Evolutionary conservation across 2,329 filamentous ascomycete species (phyloP), one percentile per base, ranked within the genome.

Genomic region (Cordyceps cicadae): DNA sequence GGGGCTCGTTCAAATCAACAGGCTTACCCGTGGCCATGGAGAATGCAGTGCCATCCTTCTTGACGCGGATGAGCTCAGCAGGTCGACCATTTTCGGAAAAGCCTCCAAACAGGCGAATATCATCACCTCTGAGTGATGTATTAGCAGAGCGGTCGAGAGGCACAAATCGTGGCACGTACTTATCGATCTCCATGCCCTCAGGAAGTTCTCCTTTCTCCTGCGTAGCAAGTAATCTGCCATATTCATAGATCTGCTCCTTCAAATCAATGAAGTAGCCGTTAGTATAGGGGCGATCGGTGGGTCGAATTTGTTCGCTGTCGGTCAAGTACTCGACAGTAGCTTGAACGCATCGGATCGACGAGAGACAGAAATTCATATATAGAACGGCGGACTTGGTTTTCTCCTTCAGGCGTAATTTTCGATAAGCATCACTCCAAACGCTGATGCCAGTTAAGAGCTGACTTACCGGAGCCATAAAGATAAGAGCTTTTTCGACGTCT

Each of bases 231-330:
- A 94, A 89, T 69, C 87, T 84, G 63, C 91, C 92, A 84, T 96
- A 96, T 72, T 90, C 85, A 72, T 87, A 85, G 68, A 97, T 92
- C 83, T 97, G 92, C 73, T 95, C 90, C 73, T 95, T 87, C 63
- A 97, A 86, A 78, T 97, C 93, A 77, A 97, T 88, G 73, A 97
- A 97, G 77, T 97, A 97, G 72, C 90, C 90, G 82, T 89, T 91
- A 81, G 88, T 94, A 80, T 97, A 97, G 66, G 92, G 91, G 69
- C 89, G 87, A 75, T 97, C 93, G 75, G 85, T 80, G 63, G 90
- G 88, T 72, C 90, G 86, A 66, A 87, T 87, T 77, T 93, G 90
- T 74, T 97, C 92, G 72, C 86, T 86, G 72, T 95, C 91, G 79
- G 85, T 87, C 66, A 97, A 81, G 75, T 88, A 87, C 75, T 91